Percentiles rank a stretch among this genome's conserved stretches.
Evolutionary conservation across 2,329 filamentous ascomycete species (phyloP).

Genomic region (Trichoderma sp.): DNA sequence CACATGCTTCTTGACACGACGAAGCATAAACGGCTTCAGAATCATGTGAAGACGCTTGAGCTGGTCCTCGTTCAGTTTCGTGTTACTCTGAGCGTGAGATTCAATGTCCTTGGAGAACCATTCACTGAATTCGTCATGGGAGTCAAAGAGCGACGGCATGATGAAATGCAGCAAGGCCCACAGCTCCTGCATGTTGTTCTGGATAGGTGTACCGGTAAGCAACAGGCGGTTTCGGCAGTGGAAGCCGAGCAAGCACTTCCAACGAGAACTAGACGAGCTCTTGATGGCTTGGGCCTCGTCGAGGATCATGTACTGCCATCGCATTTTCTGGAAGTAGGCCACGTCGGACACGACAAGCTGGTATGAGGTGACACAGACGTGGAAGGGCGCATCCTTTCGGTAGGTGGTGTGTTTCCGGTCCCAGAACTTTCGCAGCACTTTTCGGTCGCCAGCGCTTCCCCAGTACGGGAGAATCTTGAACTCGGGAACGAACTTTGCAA

Average conservation of each 20-base stretch:
- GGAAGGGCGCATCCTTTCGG: slow-evolving; percentile 87
- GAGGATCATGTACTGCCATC: slow-evolving; percentile 99
- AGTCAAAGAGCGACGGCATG: slow-evolving; percentile 98
- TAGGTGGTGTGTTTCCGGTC: slow-evolving; percentile 97
- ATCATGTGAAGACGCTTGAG: slow-evolving; percentile 98
- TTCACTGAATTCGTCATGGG: slow-evolving; percentile 87
- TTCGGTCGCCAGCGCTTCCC: slow-evolving; percentile 90
- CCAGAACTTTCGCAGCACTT: slow-evolving; percentile 98
- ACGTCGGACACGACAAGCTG: slow-evolving; percentile 95
- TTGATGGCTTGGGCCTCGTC: slow-evolving; percentile 99
- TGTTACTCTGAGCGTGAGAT: slow-evolving; percentile 97
- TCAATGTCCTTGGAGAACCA: slow-evolving; percentile 97
- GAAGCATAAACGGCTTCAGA: slow-evolving; percentile 97
- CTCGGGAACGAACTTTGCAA: slow-evolving; percentile 87
- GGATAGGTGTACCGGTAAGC: slow-evolving; percentile 93
- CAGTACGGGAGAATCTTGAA: slow-evolving; percentile 97
- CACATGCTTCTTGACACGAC: slow-evolving; percentile 99
- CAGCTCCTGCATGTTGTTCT: slow-evolving; percentile 99
- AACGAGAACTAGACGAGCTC: slow-evolving; percentile 90
- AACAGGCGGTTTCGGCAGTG: slow-evolving; percentile 92
- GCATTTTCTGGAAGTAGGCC: slow-evolving; percentile 97
- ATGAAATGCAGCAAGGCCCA: slow-evolving; percentile 99
- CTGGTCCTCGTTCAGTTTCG: slow-evolving; percentile 98
- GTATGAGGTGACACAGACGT: slow-evolving; percentile 95
- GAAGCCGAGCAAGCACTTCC: slow-evolving; percentile 93